These are phyloP conservation scores for Parmales sp. DNA, from an alignment of 108 stramenopile genomes.

Conservation along the genomic window DNA sequence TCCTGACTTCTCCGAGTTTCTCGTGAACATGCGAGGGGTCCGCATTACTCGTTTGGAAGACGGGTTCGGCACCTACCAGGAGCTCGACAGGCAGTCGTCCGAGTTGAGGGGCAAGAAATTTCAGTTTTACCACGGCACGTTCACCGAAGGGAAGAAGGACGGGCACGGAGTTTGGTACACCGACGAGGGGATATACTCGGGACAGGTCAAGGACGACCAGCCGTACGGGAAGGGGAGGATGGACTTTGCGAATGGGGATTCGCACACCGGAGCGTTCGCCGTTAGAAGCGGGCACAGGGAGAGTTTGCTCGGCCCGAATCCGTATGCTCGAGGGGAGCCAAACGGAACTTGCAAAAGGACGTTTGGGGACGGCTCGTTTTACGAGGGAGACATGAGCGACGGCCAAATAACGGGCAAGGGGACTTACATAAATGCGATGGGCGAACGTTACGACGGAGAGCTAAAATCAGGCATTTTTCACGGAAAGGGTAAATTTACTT, in stretches of 20 bases:
- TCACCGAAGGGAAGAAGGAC: conserved; percentile 14
- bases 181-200: conserved; percentile 17
- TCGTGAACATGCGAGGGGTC: conserved; percentile 17
- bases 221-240: conserved; percentile 14
- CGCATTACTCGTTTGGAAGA: conserved; percentile 7
- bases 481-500: conserved; percentile 10
- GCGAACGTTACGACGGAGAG: conserved; percentile 8
- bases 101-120: conserved; percentile 10
- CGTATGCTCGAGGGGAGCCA: conserved; percentile 17
- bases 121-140: conserved; percentile 21
- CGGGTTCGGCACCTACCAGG: conserved; percentile 16
- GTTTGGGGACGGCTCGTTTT: conserved; percentile 18
- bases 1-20: conserved; percentile 8
- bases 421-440: conserved; percentile 8
- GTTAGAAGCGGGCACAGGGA: not conserved
- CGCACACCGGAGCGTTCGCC: conserved; percentile 11
- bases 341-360: conserved; percentile 11
- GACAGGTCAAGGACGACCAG: conserved; percentile 6
- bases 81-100: not conserved
- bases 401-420: not conserved
- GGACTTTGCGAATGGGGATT: conserved; percentile 19
- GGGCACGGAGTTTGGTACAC: conserved; percentile 20
- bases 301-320: conserved; percentile 1
- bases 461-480: not conserved
- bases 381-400: conserved; percentile 14